phyloP scores from a whole-genome alignment of 345 rosid species.

The Rhizophora apiculata region DNA sequence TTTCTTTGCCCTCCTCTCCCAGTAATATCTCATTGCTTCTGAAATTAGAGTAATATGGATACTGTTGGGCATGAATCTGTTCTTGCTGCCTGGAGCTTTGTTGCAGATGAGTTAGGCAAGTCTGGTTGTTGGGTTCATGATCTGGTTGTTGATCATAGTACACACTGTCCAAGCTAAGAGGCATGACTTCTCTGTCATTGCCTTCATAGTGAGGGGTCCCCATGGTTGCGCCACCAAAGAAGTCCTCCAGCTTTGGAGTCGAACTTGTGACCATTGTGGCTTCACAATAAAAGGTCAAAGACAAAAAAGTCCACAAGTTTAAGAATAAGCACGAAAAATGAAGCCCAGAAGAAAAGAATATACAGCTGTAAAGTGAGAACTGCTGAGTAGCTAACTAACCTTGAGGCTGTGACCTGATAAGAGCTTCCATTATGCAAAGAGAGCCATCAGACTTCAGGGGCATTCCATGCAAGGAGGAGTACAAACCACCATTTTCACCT shows the following conservation, averaged over 20 bases:
- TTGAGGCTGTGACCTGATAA: conserved; percentile 66
- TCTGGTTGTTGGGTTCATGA: conserved; percentile 41
- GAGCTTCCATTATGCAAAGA: conserved; percentile 84
- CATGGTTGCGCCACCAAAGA: conserved; percentile 65
- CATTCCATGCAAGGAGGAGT: conserved; percentile 64
- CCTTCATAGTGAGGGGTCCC: conserved; percentile 68
- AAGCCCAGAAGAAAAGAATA: conserved; percentile 27
- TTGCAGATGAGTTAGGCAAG: conserved; percentile 26
- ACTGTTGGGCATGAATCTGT: conserved; percentile 32
- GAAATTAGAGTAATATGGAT: conserved; percentile 31
- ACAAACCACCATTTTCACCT: conserved; percentile 40
- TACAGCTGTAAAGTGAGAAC: background rate
- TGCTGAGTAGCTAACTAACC: conserved; percentile 29
- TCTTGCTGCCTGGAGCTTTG: conserved; percentile 28
- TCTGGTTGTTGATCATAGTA: conserved; percentile 41
- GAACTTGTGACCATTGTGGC: conserved; percentile 45
- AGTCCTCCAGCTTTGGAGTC: conserved; percentile 85
- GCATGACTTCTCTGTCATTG: conserved; percentile 64
- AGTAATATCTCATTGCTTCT: conserved; percentile 44
- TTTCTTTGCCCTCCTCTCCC: conserved; percentile 24
- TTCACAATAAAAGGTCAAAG: conserved; percentile 34
- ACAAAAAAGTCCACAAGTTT: conserved; percentile 22
- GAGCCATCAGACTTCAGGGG: conserved; percentile 95
- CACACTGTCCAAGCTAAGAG: conserved; percentile 68
- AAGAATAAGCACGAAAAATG: conserved; percentile 13